Base-by-base conservation (phyloP, 352 stramenopile species). In the Pythium graminicola region DNA sequence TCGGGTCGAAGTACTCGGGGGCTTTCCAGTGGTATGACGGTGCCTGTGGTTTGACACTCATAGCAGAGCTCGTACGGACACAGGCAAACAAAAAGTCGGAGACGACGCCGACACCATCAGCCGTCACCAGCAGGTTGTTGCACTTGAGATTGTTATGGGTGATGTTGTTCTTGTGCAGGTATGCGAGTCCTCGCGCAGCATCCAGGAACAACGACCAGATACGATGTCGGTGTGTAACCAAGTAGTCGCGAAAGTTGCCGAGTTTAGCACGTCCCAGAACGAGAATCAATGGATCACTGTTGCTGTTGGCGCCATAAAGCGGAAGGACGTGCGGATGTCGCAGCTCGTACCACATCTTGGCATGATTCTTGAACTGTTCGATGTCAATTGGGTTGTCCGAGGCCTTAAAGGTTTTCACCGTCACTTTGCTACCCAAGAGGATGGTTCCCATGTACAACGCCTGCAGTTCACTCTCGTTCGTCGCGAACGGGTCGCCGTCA, bases 61-160 rank as follows among this genome's bases (percentile, higher is more conserved):
- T 32, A 9, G 16, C 40, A 7, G 59, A 63, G 35, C 50, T 62
- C 11, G 28, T n/a, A 32, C 59, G 59, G 5, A 62, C 49, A 35
- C 67, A 71, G 3, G 64, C 44, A 43, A 65, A 71, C 23, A 27
- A 16, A 56, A 71, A 71, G 50, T 71, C 64, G 4, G 64, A 69
- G n/a, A 72, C 43, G 4, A 72, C 52, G 24, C 64, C 64, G 4
- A 50, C 20, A 26, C 60, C 60, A 10, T 72, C 27, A 10, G 35
- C 40, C 20, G 23, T 61, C 19, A 71, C 64, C 9, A 71, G 40
- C 39, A 71, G 23, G 51, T 71, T 71, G 50, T 49, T 66, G 55
- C 64, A 72, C 52, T 72, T 72, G 33, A 72, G 51, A 41, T 65
- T 70, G 14, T 24, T 42, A 23, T 70, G 62, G 39, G 56, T 31